Evolutionary conservation across 805 yeast species (phyloP).

Genomic region (Huiozyma sinensis): DNA sequence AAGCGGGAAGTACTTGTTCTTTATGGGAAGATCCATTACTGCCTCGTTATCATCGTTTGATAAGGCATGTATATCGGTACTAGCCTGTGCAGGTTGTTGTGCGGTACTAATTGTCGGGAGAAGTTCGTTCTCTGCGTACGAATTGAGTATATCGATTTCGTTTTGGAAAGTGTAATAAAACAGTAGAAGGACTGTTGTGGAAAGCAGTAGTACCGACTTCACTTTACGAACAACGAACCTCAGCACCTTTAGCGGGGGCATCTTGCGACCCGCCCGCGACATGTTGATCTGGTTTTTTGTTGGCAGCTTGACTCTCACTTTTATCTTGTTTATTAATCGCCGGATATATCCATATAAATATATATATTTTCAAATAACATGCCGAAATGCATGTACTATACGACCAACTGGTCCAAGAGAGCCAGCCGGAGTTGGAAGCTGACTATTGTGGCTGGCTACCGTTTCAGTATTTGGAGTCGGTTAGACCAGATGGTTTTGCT

Average conservation of each 20-base stretch:
- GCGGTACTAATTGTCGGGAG: slow-evolving; percentile 20
- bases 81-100: not conserved
- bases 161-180: slow-evolving; percentile 29
- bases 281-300: not conserved
- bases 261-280: slow-evolving; percentile 5
- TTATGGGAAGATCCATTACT: slow-evolving; percentile 15
- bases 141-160: slow-evolving; percentile 27
- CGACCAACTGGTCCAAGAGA: no score
- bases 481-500: no score
- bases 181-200: slow-evolving; percentile 21
- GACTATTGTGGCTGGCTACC: no score
- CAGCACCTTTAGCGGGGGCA: slow-evolving; percentile 10
- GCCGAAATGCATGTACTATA: no score
- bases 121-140: slow-evolving; percentile 28
- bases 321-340: not conserved
- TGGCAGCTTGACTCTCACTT: slow-evolving; percentile 3
- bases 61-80: not conserved
- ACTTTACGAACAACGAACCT: slow-evolving; percentile 11
- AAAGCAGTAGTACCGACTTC: slow-evolving; percentile 20
- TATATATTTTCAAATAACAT: no score
- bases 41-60: not conserved
- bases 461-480: no score
- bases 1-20: slow-evolving; percentile 33
- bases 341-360: no score
- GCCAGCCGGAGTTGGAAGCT: no score